phyloP scores from a whole-genome alignment of 2,329 filamentous ascomycete species.

The Trichoderma sp. region DNA sequence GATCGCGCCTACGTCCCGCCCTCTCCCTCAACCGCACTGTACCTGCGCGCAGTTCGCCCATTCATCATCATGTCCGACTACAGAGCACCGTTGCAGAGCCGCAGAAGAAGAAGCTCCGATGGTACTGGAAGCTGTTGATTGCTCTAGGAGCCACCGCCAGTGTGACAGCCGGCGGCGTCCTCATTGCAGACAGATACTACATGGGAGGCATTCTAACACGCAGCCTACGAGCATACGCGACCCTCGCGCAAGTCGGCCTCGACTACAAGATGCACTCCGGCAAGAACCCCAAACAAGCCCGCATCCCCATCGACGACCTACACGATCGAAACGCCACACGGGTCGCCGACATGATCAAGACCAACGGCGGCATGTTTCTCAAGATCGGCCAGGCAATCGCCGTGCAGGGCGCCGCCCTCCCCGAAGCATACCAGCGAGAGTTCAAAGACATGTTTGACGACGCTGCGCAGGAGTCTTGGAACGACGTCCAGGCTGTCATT shows the following conservation, averaged over 20 bases:
- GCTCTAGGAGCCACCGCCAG: not conserved
- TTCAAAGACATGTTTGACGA: slow-evolving; percentile 27
- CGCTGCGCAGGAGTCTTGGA: slow-evolving; percentile 17
- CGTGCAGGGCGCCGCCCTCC: slow-evolving; percentile 19
- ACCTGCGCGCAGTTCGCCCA: not conserved
- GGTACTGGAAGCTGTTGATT: slow-evolving; percentile 26
- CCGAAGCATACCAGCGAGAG: slow-evolving; percentile 25
- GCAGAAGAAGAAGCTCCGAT: slow-evolving; percentile 5
- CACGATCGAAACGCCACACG: slow-evolving; percentile 20
- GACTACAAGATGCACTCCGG: slow-evolving; percentile 26
- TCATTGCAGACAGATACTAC: slow-evolving; percentile 7
- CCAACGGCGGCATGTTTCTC: slow-evolving; percentile 24
- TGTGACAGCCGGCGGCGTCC: not conserved
- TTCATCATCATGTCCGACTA: not conserved
- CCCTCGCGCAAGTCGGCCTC: slow-evolving; percentile 1
- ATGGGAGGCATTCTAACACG: slow-evolving; percentile 23
- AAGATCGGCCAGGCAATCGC: slow-evolving; percentile 27
- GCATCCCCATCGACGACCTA: slow-evolving; percentile 9
- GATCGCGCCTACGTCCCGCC: not conserved
- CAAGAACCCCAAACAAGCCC: slow-evolving; percentile 20
- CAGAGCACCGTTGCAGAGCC: not conserved
- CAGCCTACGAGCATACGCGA: slow-evolving; percentile 19
- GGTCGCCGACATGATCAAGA: slow-evolving; percentile 21
- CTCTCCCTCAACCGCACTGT: not conserved
- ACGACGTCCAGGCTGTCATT: slow-evolving; percentile 19